A percentile compares a stretch with the other conserved stretches of the same genome.
Evolutionary conservation across 768 basidiomycete genomes (phyloP).

Genomic region (Leccinellum albellum): DNA sequence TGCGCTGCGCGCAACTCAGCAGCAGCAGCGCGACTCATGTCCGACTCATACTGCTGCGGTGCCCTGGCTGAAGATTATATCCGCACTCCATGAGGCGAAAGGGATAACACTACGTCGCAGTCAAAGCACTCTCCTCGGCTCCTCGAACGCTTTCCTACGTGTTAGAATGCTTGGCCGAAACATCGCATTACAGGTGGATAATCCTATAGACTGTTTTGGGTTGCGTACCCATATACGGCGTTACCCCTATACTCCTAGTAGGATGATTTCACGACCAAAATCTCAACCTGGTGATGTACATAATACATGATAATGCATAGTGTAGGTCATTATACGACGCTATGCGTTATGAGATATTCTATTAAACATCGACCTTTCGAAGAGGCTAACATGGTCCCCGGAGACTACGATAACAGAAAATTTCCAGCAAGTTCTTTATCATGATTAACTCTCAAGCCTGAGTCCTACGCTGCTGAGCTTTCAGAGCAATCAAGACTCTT

Average conservation of each 20-base stretch:
- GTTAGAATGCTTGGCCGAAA: background rate
- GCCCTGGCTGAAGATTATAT: background rate
- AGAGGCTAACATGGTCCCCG: no score
- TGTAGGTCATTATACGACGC: no score
- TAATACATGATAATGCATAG: no score
- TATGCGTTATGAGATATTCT: no score
- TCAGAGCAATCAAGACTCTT: conserved; percentile 15
- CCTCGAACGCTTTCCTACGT: background rate
- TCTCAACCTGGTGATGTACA: no score
- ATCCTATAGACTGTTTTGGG: conserved; percentile 8
- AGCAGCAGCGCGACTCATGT: no score
- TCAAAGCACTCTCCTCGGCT: background rate
- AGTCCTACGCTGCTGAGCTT: background rate
- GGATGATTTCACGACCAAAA: no score
- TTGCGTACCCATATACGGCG: conserved; percentile 9
- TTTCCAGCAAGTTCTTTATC: background rate
- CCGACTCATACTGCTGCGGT: conserved; percentile 8
- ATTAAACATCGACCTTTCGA: no score
- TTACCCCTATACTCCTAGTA: conserved; percentile 10
- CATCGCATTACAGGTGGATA: background rate
- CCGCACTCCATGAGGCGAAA: background rate
- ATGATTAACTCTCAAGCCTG: background rate
- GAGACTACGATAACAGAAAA: background rate
- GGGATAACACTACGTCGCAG: background rate
- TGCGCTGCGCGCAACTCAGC: no score